phyloP scores from a whole-genome alignment of 2,329 filamentous ascomycete species.

The Graphiopsis chlorocephala region DNA sequence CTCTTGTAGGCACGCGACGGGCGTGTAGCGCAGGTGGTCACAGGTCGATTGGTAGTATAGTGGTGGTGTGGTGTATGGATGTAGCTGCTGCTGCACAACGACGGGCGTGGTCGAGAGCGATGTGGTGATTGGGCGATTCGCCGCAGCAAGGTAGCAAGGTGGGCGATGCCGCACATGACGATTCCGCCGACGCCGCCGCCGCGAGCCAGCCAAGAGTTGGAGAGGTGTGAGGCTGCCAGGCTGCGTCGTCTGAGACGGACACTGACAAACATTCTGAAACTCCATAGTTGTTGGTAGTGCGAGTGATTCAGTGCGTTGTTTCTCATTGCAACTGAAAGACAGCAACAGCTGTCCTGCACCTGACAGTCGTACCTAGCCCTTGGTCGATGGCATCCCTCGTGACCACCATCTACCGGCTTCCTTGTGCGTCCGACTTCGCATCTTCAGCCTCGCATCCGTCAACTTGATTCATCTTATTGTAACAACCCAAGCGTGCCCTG shows the following conservation, averaged over 20 bases:
- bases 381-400: neutral
- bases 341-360: neutral
- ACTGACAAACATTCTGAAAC: neutral
- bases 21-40: constrained; percentile 1
- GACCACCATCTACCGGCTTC: neutral
- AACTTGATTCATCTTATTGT: neutral
- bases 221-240: neutral
- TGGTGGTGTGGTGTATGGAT: neutral
- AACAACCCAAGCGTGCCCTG: neutral
- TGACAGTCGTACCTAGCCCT: neutral
- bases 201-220: neutral
- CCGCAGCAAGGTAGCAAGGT: neutral
- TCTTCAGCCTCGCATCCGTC: neutral
- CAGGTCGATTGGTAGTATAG: neutral
- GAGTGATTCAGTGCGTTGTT: neutral
- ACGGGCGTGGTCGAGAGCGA: constrained; percentile 3
- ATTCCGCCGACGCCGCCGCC: neutral
- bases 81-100: neutral
- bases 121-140: constrained; percentile 1
- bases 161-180: neutral
- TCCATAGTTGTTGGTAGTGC: neutral
- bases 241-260: no score
- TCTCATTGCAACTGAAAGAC: neutral
- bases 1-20: constrained; percentile 12
- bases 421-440: neutral